Conservation (phyloP, 768 basidiomycete genomes). For the Sarcomyxa edulis region DNA sequence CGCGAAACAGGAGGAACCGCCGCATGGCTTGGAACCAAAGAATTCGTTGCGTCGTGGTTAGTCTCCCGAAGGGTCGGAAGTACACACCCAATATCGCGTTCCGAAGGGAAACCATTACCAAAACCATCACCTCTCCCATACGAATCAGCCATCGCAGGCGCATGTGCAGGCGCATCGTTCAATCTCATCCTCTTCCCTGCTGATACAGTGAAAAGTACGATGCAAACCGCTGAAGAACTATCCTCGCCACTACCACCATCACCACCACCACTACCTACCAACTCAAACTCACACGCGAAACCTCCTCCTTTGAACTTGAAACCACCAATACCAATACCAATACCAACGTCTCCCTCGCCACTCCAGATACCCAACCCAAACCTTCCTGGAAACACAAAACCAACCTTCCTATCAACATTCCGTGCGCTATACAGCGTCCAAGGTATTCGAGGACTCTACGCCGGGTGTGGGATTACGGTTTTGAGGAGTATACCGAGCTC, state of each 20-base stretch:
- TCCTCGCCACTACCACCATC: slow-evolving; percentile 28
- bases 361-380: no score
- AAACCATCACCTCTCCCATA: slow-evolving; percentile 41
- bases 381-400: slow-evolving; percentile 10
- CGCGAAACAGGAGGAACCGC: slow-evolving; percentile 84
- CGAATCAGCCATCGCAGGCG: slow-evolving; percentile 79
- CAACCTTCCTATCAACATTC: slow-evolving; percentile 55
- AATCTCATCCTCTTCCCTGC: slow-evolving; percentile 85
- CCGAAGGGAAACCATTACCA: slow-evolving; percentile 10
- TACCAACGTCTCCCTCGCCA: neutral
- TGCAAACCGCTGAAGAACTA: slow-evolving; percentile 86
- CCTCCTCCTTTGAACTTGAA: no score
- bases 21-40: slow-evolving; percentile 87
- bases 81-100: slow-evolving; percentile 7
- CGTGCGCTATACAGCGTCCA: slow-evolving; percentile 66
- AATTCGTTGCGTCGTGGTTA: slow-evolving; percentile 62
- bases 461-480: slow-evolving; percentile 86
- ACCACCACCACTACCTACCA: no score
- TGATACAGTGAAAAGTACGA: slow-evolving; percentile 85
- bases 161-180: slow-evolving; percentile 74
- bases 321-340: slow-evolving; percentile 9
- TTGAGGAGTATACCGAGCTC: slow-evolving; percentile 79
- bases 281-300: neutral
- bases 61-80: slow-evolving; percentile 36
- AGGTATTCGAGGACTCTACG: slow-evolving; percentile 77